Percentiles rank a stretch among this genome's conserved stretches.
These are phyloP conservation scores for Naematelia encephala DNA, from an alignment of 768 basidiomycete species.

Conservation along the genomic window DNA sequence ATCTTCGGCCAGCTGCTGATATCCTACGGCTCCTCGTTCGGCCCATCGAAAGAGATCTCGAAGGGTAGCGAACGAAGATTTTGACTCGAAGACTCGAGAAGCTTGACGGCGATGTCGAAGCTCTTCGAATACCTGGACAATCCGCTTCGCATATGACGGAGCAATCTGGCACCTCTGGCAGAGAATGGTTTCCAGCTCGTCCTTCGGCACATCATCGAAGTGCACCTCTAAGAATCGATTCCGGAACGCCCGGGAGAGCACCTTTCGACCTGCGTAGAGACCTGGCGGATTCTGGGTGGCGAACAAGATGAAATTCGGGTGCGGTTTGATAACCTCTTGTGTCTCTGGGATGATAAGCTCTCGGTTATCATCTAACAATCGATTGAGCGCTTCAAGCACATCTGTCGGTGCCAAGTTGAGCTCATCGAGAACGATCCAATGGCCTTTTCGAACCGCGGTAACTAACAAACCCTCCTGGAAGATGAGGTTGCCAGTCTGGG, in stretches of 20 bases:
- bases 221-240: constrained; percentile 97
- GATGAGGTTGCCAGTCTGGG: constrained; percentile 83
- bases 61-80: constrained; percentile 92
- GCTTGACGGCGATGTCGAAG: constrained; percentile 87
- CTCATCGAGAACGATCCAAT: constrained; percentile 98
- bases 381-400: constrained; percentile 93
- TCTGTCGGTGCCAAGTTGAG: constrained; percentile 96
- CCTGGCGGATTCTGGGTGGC: constrained; percentile 98
- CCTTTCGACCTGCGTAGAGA: constrained; percentile 88
- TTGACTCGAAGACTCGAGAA: constrained; percentile 92
- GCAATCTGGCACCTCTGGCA: constrained; percentile 87
- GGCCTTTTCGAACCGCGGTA: constrained; percentile 80
- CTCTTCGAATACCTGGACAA: constrained; percentile 87
- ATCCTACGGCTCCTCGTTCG: constrained; percentile 77
- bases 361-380: constrained; percentile 93
- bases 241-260: constrained; percentile 90
- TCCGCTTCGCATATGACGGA: constrained; percentile 84
- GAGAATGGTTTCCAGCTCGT: constrained; percentile 89
- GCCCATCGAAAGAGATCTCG: constrained; percentile 98
- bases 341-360: constrained; percentile 95
- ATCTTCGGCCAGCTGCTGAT: constrained; percentile 89
- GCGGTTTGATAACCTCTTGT: constrained; percentile 86
- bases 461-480: constrained; percentile 94
- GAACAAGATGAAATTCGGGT: constrained; percentile 95
- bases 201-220: constrained; percentile 93